A percentile compares a stretch with the other conserved stretches of the same genome.
Evolutionary conservation across 139 green algal genomes (phyloP).

Genomic region (Tetraselmis striata): DNA sequence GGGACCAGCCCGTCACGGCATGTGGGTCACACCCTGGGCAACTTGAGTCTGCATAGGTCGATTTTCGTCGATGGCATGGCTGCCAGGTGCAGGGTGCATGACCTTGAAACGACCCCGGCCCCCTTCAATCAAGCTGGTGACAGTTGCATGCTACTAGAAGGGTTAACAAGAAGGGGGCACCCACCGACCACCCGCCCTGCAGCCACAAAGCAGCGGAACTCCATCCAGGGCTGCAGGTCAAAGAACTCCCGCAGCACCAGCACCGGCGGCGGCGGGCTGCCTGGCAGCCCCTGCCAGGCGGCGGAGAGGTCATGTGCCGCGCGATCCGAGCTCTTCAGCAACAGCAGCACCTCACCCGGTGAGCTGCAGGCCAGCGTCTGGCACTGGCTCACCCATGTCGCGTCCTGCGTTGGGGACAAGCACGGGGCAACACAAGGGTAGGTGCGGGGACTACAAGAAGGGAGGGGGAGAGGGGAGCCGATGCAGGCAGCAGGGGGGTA

Average conservation of each 20-base stretch:
- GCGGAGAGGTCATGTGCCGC: constrained; percentile 73
- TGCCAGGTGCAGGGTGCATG: too few species aligned
- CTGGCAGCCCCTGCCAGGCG: constrained; percentile 15
- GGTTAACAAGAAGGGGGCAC: neutral
- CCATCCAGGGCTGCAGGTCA: constrained; percentile 67
- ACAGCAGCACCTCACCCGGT: constrained; percentile 73
- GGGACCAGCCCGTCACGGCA: too few species aligned
- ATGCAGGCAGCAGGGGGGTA: too few species aligned
- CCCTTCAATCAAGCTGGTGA: too few species aligned
- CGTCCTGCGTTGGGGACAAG: constrained; percentile 51
- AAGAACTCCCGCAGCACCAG: constrained; percentile 73
- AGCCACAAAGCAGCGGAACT: constrained; percentile 89
- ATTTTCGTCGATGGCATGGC: too few species aligned
- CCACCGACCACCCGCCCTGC: constrained; percentile 27
- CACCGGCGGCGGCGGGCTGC: constrained; percentile 14
- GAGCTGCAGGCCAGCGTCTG: constrained; percentile 50
- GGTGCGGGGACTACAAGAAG: neutral
- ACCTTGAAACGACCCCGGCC: too few species aligned
- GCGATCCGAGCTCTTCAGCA: constrained; percentile 86
- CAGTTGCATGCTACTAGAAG: too few species aligned
- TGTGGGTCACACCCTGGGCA: too few species aligned
- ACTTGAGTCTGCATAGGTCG: too few species aligned
- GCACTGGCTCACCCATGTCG: constrained; percentile 65
- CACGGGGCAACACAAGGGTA: neutral
- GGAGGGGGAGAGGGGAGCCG: too few species aligned